A percentile compares a stretch with the other conserved stretches of the same genome.
Evolutionary conservation across 306 rosid genomes (phyloP).

Genomic region (Lathyrus tuberosus): DNA sequence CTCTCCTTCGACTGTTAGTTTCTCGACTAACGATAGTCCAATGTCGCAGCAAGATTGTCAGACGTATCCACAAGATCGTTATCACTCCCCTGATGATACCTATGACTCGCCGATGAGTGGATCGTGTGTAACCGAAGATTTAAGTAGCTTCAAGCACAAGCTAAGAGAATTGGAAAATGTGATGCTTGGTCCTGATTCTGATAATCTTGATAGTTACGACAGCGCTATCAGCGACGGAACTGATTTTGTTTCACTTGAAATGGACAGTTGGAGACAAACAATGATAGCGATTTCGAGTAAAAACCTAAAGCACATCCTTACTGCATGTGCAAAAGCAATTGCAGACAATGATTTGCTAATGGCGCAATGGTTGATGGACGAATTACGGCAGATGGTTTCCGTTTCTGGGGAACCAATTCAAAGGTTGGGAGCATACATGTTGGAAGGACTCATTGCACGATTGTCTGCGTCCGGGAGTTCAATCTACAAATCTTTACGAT

Average conservation of each 20-base stretch:
- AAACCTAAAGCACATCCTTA: conserved; percentile 69
- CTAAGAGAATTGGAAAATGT: conserved; percentile 82
- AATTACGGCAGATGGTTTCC: conserved; percentile 75
- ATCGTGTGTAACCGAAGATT: conserved; percentile 77
- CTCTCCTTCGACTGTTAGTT: conserved; percentile 66
- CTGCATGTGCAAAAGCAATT: conserved; percentile 77
- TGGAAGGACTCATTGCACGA: conserved; percentile 92
- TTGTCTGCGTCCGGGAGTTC: conserved; percentile 69
- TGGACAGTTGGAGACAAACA: conserved; percentile 75
- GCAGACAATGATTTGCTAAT: conserved; percentile 65
- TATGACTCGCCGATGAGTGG: conserved; percentile 77
- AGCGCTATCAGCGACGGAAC: conserved; percentile 49
- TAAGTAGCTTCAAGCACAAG: conserved; percentile 68
- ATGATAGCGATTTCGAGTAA: conserved; percentile 66
- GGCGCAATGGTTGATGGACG: conserved; percentile 83
- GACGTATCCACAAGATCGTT: conserved; percentile 55
- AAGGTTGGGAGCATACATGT: conserved; percentile 93
- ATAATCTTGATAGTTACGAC: conserved; percentile 57
- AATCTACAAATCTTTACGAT: conserved; percentile 72
- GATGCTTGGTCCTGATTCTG: conserved; percentile 88
- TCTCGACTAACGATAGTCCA: conserved; percentile 76
- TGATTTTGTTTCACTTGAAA: conserved; percentile 50
- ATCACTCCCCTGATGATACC: conserved; percentile 62
- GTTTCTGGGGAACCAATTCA: conserved; percentile 96
- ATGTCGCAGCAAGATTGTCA: conserved; percentile 73